Percentiles rank a stretch among this genome's conserved stretches.
phyloP scores from a whole-genome alignment of 139 green algal species.

The Nannochloris sp. region DNA sequence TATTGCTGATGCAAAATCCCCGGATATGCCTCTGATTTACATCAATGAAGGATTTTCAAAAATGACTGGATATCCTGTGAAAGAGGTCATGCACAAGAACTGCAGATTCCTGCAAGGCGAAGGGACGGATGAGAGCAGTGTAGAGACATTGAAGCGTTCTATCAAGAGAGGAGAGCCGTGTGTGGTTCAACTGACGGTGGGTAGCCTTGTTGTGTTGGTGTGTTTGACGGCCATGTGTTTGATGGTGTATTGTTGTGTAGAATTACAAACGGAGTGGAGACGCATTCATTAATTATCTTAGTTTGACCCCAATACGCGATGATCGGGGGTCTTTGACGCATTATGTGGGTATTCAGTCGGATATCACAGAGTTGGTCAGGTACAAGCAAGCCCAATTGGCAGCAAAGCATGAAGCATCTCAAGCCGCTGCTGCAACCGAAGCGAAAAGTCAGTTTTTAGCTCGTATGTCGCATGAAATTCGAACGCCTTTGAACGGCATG shows the following conservation, averaged over 20 bases:
- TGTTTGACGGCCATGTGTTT: neutral
- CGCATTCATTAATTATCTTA: slow-evolving; percentile 69
- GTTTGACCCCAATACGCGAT: slow-evolving; percentile 63
- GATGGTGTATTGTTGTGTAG: slow-evolving; percentile 1
- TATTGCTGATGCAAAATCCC: slow-evolving; percentile 55
- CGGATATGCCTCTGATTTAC: slow-evolving; percentile 82
- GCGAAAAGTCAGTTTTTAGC: slow-evolving; percentile 89
- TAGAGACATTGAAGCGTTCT: slow-evolving; percentile 33
- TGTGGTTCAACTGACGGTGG: slow-evolving; percentile 34
- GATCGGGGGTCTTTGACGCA: slow-evolving; percentile 45
- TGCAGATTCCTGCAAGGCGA: slow-evolving; percentile 58
- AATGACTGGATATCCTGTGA: slow-evolving; percentile 68
- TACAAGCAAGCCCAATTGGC: slow-evolving; percentile 49
- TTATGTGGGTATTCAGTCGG: slow-evolving; percentile 76
- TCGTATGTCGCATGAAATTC: slow-evolving; percentile 89
- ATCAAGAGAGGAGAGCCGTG: slow-evolving; percentile 36
- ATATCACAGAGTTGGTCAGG: slow-evolving; percentile 72
- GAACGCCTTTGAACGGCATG: slow-evolving; percentile 91
- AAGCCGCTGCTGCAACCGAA: slow-evolving; percentile 65
- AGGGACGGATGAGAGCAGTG: slow-evolving; percentile 22
- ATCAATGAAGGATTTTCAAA: slow-evolving; percentile 63
- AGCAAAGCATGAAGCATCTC: slow-evolving; percentile 41
- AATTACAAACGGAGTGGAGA: slow-evolving; percentile 64
- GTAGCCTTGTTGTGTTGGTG: neutral
- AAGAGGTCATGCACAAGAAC: slow-evolving; percentile 48